Percentiles rank a stretch among this genome's conserved stretches.
phyloP scores from a whole-genome alignment of 192 early-diverging fungal species.

The Coemansia guatemalensis region DNA sequence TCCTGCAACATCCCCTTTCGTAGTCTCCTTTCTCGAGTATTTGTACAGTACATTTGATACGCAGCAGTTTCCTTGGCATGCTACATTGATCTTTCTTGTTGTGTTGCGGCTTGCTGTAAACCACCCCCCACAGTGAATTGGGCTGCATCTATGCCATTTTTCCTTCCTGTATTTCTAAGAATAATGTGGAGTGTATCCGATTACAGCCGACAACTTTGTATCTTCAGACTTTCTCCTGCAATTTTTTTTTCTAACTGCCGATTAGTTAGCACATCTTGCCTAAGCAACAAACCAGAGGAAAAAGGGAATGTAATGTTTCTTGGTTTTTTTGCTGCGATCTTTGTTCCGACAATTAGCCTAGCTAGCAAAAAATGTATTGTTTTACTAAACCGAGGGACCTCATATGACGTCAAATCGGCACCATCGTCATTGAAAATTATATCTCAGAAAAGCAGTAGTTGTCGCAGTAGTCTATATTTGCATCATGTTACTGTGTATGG shows the following conservation, averaged over 20 bases:
- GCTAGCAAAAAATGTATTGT: neutral
- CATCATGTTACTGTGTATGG: neutral
- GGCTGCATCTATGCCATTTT: neutral
- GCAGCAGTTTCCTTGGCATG: neutral
- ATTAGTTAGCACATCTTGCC: neutral
- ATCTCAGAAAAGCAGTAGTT: neutral
- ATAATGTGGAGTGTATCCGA: conserved; percentile 1
- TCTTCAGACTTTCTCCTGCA: neutral
- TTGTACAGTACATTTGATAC: neutral
- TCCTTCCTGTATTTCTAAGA: neutral
- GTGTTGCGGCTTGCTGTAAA: neutral
- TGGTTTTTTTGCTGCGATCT: neutral
- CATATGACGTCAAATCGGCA: neutral
- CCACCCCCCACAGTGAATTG: neutral
- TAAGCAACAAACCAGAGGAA: neutral
- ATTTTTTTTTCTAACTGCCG: neutral
- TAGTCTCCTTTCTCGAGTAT: neutral
- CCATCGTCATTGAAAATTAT: neutral
- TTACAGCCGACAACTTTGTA: neutral
- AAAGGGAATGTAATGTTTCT: neutral
- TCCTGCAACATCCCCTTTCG: too few relatives aligned
- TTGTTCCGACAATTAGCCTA: neutral
- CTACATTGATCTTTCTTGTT: neutral
- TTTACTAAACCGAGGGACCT: neutral
- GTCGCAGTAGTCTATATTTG: neutral